A percentile compares a stretch with the other conserved stretches of the same genome.
phyloP scores from a whole-genome alignment of 2,329 filamentous ascomycete genomes.

The Akanthomyces lecanii region DNA sequence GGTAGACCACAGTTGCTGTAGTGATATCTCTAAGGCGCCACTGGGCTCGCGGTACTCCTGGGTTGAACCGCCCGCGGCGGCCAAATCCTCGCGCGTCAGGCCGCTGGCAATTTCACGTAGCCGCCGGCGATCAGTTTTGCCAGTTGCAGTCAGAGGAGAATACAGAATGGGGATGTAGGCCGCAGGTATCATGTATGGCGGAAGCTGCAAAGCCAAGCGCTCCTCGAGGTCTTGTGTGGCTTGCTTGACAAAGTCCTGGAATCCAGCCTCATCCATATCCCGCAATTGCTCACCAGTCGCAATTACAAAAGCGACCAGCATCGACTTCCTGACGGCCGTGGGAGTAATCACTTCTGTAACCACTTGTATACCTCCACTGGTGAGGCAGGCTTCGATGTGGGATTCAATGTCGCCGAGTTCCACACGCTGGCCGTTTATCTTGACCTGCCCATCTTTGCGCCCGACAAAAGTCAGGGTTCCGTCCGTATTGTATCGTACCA shows the following conservation, averaged over 20 bases:
- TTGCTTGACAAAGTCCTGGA: not conserved
- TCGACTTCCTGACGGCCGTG: not conserved
- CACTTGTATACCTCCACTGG: not conserved
- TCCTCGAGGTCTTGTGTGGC: not conserved
- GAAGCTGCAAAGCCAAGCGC: not conserved
- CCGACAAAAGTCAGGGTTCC: constrained; percentile 42
- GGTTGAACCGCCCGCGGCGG: not conserved
- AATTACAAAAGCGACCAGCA: constrained; percentile 13
- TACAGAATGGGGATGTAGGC: not conserved
- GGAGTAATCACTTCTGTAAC: constrained; percentile 3
- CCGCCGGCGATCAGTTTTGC: not conserved
- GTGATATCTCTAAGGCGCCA: constrained; percentile 7
- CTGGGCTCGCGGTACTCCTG: not conserved
- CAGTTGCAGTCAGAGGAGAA: not conserved
- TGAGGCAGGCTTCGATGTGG: not conserved
- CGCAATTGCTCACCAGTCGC: not conserved
- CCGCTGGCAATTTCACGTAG: not conserved
- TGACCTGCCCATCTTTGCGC: constrained; percentile 56
- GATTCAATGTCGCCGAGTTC: constrained; percentile 40
- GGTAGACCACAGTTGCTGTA: constrained; percentile 12
- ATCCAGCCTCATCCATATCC: not conserved
- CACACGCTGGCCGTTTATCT: constrained; percentile 54
- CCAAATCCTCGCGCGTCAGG: not conserved
- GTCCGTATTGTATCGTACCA: constrained; percentile 39
- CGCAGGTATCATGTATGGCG: not conserved